Percentiles rank a stretch among this genome's conserved stretches.
Evolutionary conservation across 2,329 filamentous ascomycete species (phyloP).

Genomic region (Periconia digitata): DNA sequence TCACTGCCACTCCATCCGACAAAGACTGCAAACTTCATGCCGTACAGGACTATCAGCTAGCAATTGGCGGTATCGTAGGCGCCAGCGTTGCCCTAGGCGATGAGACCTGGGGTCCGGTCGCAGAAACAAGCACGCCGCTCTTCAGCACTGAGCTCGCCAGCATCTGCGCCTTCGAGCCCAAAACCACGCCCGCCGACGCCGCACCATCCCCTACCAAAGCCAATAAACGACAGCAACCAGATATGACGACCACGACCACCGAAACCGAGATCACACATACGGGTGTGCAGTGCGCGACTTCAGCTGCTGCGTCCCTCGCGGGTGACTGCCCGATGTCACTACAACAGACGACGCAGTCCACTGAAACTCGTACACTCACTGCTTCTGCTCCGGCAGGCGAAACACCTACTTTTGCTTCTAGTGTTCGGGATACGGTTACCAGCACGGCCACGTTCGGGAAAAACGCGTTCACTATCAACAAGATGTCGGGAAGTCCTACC

Average conservation of each 20-base stretch:
- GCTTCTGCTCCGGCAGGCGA: constrained; percentile 38
- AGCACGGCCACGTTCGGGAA: constrained; percentile 46
- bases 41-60: constrained; percentile 54
- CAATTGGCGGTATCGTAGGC: constrained; percentile 57
- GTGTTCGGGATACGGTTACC: constrained; percentile 33
- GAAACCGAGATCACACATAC: constrained; percentile 47
- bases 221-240: constrained; percentile 1
- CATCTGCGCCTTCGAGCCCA: constrained; percentile 43
- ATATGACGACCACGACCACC: constrained; percentile 46
- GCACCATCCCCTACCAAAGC: constrained; percentile 16
- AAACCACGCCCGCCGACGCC: constrained; percentile 10
- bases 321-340: constrained; percentile 55
- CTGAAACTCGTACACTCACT: constrained; percentile 42
- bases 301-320: constrained; percentile 39
- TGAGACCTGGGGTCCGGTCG: constrained; percentile 55
- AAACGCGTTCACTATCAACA: constrained; percentile 38
- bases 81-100: constrained; percentile 51
- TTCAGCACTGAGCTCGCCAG: constrained; percentile 56
- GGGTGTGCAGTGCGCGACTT: constrained; percentile 49
- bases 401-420: constrained; percentile 45
- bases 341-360: constrained; percentile 48
- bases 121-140: constrained; percentile 52
- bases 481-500: constrained; percentile 49
- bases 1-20: constrained; percentile 45
- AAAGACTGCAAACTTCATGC: constrained; percentile 51